Conservation (phyloP, 2,329 filamentous ascomycete genomes). For the Microascus cirrosus region DNA sequence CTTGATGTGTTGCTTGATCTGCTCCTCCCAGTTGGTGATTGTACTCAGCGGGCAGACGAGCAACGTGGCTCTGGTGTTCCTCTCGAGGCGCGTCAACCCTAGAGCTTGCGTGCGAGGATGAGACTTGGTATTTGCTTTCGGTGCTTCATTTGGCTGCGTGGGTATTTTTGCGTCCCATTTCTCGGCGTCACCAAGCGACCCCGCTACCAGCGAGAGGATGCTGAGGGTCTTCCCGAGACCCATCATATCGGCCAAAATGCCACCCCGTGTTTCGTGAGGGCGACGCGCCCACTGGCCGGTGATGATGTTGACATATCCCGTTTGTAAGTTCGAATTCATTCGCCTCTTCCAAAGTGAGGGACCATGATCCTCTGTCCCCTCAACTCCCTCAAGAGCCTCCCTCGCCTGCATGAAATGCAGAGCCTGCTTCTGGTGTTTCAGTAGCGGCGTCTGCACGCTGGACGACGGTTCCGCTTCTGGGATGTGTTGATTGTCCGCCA, state of each 20-base stretch:
- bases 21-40: conserved; percentile 87
- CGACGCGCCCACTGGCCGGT: conserved; percentile 54
- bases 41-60: conserved; percentile 85
- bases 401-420: conserved; percentile 75
- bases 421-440: conserved; percentile 83
- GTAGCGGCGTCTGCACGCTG: conserved; percentile 54
- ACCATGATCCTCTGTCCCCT: conserved; percentile 46
- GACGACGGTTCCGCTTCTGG: conserved; percentile 58
- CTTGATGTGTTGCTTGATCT: conserved; percentile 73
- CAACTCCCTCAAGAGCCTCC: conserved; percentile 55
- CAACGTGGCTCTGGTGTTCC: conserved; percentile 70
- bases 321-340: conserved; percentile 24
- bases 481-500: conserved; percentile 65
- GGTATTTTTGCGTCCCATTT: conserved; percentile 49
- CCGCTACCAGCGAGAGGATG: conserved; percentile 66
- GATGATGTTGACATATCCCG: conserved; percentile 68
- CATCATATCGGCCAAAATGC: conserved; percentile 79
- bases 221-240: conserved; percentile 80
- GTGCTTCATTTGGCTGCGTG: conserved; percentile 30
- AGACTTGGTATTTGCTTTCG: conserved; percentile 23
- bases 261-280: conserved; percentile 55
- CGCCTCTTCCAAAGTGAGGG: conserved; percentile 64
- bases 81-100: conserved; percentile 38
- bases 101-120: conserved; percentile 19
- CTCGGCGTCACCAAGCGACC: conserved; percentile 49